Evolutionary conservation across 2,329 filamentous ascomycete species (phyloP), one percentile per base, ranked within the genome.

Genomic region (Claviceps africana): DNA sequence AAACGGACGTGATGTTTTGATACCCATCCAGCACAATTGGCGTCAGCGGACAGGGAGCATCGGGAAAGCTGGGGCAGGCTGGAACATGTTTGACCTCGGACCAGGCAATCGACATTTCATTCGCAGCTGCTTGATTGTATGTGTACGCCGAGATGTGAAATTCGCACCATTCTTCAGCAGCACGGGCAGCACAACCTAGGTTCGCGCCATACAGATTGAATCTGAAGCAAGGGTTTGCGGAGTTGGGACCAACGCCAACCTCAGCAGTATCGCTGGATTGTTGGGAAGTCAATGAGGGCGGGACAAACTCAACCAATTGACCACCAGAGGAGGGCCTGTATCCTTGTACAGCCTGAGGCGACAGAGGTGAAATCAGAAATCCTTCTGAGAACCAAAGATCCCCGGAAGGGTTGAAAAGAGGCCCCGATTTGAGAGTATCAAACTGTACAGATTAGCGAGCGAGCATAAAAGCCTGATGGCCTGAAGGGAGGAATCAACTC

Each of bases 321-420:
- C 65, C 64, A 9, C 69, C 69, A 15, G 69, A 71, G 3, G 68
- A 67, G 11, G 69, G 62, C 13, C 62, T 54, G 42, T 66, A 71
- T 1, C 65, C 62, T 39, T 67, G 62, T 11, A 59, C 54, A 21
- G 61, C 56, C 35, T 65, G 59, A 2, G 62, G 58, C 9, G 65
- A 64, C 25, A 65, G 65, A 2, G 69, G 67, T 1, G 64, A 63
- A 47, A 71, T 60, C 6, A 69, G 58, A 52, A 71, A 71, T 2
- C 69, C 69, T 53, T 68, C 61, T 28, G 69, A 71, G 52, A 71
- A 71, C 69, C 69, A 71, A 30, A 70, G 61, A 47, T 68, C 65
- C 7, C 66, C 61, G 19, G 63, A 60, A 1, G 69, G 69, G 22
- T 71, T 71, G 58, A 69, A 67, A 2, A 71, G 59, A 10, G 68